Evolutionary conservation across 2,329 filamentous ascomycete species (phyloP), one percentile per base, ranked within the genome.

Genomic region (Verticillium nubilum): DNA sequence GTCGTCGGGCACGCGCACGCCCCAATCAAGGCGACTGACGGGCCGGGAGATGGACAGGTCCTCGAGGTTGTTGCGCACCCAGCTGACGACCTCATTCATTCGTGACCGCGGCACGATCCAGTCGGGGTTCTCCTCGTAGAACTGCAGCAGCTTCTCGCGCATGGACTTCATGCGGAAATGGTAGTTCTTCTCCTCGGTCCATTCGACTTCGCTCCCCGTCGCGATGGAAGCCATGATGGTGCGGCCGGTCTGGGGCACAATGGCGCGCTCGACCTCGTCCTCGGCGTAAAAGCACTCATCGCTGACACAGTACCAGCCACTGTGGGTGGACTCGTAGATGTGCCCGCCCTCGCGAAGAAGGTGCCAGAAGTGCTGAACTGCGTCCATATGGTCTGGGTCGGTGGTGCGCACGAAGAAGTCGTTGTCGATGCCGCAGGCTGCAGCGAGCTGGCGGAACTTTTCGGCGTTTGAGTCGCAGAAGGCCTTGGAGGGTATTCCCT

Each of bases 271-370:
- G 27, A 98, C 86, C 68, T 87, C 79, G 6, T 86, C 85, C 58
- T 88, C 83, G 0, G 94, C 92, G 71, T 97, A 98, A 74, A 96
- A 99, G 42, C 94, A 94, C 80, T 99, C 95, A 72, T 99, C 95
- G 72, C 91, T 92, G 58, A 99, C 89, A 59, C 90, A 95, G 73
- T 99, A 99, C 95, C 95, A 99, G 1, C 95, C 95, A 70, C 92
- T 86, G 68, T 98, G 95, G 66, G 89, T 91, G 12, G 86, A 86
- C 68, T 90, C 86, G 74, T 97, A 97, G 58, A 98, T 88, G 62
- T 89, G 87, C 9, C 89, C 89, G 54, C 83, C 80, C 58, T 92
- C 86, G 67, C 88, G 82, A 61, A 99, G 79, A 71, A 92, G 81
- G 64, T 85, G 81, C 95, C 95, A 99, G 67, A 96, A 92, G 71